Evolutionary conservation across 2,329 filamentous ascomycete genomes (phyloP).

Genomic region (Pseudopyricularia javanii): DNA sequence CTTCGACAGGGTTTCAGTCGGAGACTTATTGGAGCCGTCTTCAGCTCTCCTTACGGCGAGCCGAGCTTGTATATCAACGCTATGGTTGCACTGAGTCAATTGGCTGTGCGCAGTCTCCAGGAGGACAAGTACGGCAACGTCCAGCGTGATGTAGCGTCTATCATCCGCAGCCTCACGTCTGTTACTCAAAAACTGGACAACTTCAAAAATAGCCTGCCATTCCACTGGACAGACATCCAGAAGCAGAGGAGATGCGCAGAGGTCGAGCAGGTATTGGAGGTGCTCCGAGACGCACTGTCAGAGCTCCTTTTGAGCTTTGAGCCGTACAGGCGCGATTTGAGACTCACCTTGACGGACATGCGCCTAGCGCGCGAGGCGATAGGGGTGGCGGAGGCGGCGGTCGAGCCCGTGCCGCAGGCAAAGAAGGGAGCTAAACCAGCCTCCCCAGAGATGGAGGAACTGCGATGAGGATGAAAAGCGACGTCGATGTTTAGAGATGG

Average conservation of each 20-base stretch:
- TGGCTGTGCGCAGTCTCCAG: slow-evolving; percentile 60
- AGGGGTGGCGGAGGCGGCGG: slow-evolving; percentile 9
- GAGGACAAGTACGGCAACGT: slow-evolving; percentile 83
- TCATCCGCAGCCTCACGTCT: slow-evolving; percentile 60
- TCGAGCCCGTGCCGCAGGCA: not conserved
- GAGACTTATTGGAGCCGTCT: slow-evolving; percentile 52
- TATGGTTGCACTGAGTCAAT: slow-evolving; percentile 52
- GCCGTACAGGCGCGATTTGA: slow-evolving; percentile 58
- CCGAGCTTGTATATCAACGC: slow-evolving; percentile 58
- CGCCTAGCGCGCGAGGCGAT: slow-evolving; percentile 58
- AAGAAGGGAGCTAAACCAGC: not conserved
- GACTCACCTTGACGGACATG: slow-evolving; percentile 59
- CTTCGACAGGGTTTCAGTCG: slow-evolving; percentile 61
- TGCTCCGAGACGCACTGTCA: slow-evolving; percentile 51
- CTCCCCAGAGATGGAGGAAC: not conserved
- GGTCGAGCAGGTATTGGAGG: slow-evolving; percentile 56
- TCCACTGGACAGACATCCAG: slow-evolving; percentile 71
- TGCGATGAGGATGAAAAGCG: not conserved
- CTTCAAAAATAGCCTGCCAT: slow-evolving; percentile 45
- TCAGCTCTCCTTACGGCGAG: slow-evolving; percentile 64
- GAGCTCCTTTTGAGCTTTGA: slow-evolving; percentile 61
- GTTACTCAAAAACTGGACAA: slow-evolving; percentile 58
- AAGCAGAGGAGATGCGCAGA: slow-evolving; percentile 44
- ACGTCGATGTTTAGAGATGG: not conserved
- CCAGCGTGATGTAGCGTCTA: slow-evolving; percentile 63